Evolutionary conservation across 2,329 filamentous ascomycete species (phyloP), one percentile per base, ranked within the genome.

Genomic region (Apiospora aurea): DNA sequence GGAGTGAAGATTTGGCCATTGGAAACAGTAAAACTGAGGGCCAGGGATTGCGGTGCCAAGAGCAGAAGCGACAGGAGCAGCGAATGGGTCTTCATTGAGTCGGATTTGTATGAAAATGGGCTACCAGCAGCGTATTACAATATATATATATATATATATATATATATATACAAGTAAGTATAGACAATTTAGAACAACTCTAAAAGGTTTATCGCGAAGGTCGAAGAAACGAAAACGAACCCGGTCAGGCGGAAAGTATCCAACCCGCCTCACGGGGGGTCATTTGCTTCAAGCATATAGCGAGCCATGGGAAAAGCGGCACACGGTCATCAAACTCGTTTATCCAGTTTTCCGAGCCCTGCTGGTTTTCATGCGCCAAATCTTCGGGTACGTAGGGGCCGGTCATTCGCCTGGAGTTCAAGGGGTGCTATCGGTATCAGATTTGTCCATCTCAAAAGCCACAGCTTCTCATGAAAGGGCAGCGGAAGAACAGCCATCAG

Each of bases 1-100:
- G 91, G 91, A 0, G 91, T 94, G 77, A 88, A 93, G 70, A 94
- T 88, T 76, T 93, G 90, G 21, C 91, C 91, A 75, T 89, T 89
- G 29, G 89, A 81, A 69, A 90, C 87, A 26, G 87, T 89, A 76
- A 92, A 92, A 73, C 85, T 83, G 57, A 81, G 77, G 7, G 83
- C 83, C 24, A 26, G 43, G 24, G 66, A 68, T 18, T 34, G 44
- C 24, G 41, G 44, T 29, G 44, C 66, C 41, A 68, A 11, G 41
- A 26, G n/a, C 21, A 68, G 24, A 11, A 68, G 43, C 41, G 41
- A 47, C 41, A 47, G 14, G 24, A 68, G 2, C 43, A 29, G 24
- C n/a, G 44, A 2, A 46, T 47, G 24, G 21, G 34, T 41, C 57
- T 64, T 64, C 57, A 64, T 64, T 7, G 57, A n/a, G 34, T 64